Conservation (phyloP, 331 rosid genomes). For the Acacia concinna region DNA sequence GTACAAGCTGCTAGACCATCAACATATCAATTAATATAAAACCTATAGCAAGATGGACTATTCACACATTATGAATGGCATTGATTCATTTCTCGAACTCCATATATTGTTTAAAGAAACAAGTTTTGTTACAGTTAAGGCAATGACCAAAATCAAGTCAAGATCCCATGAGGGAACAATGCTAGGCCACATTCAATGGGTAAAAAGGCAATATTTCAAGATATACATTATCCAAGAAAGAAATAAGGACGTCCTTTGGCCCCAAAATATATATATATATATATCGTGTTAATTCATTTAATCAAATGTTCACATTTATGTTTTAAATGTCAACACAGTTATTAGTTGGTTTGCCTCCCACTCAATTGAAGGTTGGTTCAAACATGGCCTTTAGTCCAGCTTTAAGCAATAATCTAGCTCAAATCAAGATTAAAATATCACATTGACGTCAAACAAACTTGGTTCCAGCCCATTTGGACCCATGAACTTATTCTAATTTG, state of each 20-base stretch:
- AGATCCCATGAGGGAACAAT: conserved; percentile 19
- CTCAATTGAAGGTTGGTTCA: neutral
- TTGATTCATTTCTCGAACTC: neutral
- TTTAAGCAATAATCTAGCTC: neutral
- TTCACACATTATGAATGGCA: neutral
- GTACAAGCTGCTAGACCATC: neutral
- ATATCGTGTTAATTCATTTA: neutral
- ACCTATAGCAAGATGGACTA: neutral
- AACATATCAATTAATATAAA: neutral
- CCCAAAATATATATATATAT: too few species aligned
- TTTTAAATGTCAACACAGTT: neutral
- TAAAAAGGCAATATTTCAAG: neutral
- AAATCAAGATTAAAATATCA: neutral
- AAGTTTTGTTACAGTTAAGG: neutral
- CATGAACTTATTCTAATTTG: neutral
- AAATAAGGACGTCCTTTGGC: neutral
- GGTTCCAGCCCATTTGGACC: neutral
- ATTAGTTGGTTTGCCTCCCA: neutral
- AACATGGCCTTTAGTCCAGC: neutral
- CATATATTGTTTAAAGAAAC: neutral
- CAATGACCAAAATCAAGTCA: conserved; percentile 4
- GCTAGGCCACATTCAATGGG: neutral
- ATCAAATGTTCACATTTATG: neutral
- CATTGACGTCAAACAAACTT: neutral
- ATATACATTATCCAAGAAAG: neutral